A percentile compares a stretch with the other conserved stretches of the same genome.
Conservation (phyloP, 176 grass and related monocot species). For the Lolium rigidum region DNA sequence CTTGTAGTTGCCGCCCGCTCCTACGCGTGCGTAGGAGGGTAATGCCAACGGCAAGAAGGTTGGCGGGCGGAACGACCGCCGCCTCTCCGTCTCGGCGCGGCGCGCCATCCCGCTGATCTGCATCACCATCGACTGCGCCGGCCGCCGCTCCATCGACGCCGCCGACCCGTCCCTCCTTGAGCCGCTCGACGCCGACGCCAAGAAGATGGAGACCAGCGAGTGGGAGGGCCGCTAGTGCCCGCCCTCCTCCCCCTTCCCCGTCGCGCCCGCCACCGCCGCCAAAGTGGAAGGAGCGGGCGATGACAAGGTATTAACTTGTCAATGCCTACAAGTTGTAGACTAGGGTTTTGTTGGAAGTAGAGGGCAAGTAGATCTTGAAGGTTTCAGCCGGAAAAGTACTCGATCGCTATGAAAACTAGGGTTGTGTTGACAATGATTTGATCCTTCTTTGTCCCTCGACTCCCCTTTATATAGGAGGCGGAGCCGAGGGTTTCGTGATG, state of each 20-base stretch:
- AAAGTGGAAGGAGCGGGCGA: slow-evolving; percentile 39
- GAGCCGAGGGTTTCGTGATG: no score
- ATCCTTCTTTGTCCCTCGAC: no score
- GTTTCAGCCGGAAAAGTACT: no score
- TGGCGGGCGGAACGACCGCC: slow-evolving; percentile 36
- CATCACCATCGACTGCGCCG: slow-evolving; percentile 67
- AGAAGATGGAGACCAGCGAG: slow-evolving; percentile 29
- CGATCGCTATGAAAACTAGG: no score
- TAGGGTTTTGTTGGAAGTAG: no score
- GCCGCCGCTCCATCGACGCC: slow-evolving; percentile 67
- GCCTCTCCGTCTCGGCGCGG: slow-evolving; percentile 48
- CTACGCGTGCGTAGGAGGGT: slow-evolving; percentile 11
- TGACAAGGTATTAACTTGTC: no score
- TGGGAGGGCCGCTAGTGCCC: slow-evolving; percentile 73
- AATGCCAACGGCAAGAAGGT: slow-evolving; percentile 25
- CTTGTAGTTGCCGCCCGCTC: no score
- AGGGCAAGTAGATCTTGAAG: no score
- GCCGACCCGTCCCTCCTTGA: slow-evolving; percentile 43
- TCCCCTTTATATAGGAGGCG: no score
- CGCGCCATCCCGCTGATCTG: slow-evolving; percentile 53
- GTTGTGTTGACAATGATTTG: no score
- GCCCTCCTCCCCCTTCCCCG: slow-evolving; percentile 57
- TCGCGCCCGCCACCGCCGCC: slow-evolving; percentile 6
- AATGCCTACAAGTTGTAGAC: no score
- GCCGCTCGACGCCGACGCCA: slow-evolving; percentile 35